Percentiles rank a stretch among this genome's conserved stretches.
Conservation (phyloP, 2,329 filamentous ascomycete genomes). For the Endocalyx cinctus region DNA sequence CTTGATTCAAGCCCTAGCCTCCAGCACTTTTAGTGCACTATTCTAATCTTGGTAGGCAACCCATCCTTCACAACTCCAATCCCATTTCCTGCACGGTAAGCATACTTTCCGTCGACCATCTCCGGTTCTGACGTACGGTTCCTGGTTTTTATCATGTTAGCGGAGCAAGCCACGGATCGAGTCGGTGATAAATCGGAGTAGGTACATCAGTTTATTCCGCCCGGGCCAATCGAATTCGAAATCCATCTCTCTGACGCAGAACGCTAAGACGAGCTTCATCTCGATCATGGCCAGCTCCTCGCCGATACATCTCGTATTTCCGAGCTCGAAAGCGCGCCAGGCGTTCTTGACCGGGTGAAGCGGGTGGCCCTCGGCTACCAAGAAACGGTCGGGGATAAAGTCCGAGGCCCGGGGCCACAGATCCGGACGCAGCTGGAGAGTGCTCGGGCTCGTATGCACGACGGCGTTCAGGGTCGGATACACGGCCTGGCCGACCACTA, state of each 20-base stretch:
- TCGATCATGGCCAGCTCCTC: conserved; percentile 24
- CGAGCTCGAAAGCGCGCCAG: conserved; percentile 28
- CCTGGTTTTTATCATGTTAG: neutral
- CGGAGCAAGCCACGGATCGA: neutral
- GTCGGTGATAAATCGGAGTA: neutral
- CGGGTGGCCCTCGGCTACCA: conserved; percentile 14
- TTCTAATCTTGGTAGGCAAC: neutral
- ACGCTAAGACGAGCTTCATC: conserved; percentile 18
- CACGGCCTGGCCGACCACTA: neutral
- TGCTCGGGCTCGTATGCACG: conserved; percentile 1
- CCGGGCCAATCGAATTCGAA: conserved; percentile 11
- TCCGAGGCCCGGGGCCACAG: conserved; percentile 29
- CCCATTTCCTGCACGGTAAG: neutral
- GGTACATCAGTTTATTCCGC: conserved; percentile 6
- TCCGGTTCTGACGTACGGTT: neutral
- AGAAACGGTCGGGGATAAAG: conserved; percentile 36
- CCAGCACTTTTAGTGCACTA: no score
- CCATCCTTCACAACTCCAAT: neutral
- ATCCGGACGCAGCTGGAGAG: conserved; percentile 3
- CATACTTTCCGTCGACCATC: neutral
- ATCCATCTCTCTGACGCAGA: conserved; percentile 17
- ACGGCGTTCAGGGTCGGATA: conserved; percentile 4
- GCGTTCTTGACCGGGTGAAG: conserved; percentile 19
- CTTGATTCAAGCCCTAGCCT: no score
- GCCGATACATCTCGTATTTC: conserved; percentile 24